Percentiles rank a stretch among this genome's conserved stretches.
Evolutionary conservation across 371 early-diverging fungal species (phyloP).

Genomic region (Umbelopsis sp.): DNA sequence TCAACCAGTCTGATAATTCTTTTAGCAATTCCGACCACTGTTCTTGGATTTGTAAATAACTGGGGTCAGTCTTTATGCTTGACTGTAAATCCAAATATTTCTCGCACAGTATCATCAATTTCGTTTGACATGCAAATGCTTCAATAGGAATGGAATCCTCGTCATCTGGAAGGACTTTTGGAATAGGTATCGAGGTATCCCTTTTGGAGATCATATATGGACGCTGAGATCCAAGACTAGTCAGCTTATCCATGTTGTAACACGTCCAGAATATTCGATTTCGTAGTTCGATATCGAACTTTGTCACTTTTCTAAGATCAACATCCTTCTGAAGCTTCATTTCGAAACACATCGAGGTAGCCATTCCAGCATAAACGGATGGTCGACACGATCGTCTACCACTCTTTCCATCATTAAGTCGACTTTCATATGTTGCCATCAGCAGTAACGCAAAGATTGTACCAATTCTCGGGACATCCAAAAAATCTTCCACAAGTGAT

Average conservation of each 20-base stretch:
- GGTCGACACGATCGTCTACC: conserved; percentile 30
- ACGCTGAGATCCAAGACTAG: conserved; percentile 44
- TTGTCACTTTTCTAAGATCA: conserved; percentile 49
- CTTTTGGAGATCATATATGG: conserved; percentile 47
- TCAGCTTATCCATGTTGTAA: conserved; percentile 50
- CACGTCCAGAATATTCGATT: conserved; percentile 57
- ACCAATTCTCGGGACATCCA: conserved; percentile 39
- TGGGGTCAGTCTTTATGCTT: neutral
- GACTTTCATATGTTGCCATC: conserved; percentile 38
- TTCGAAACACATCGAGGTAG: conserved; percentile 44
- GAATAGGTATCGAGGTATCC: conserved; percentile 44
- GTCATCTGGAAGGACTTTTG: conserved; percentile 47
- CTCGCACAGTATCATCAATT: conserved; percentile 46
- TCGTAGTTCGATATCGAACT: conserved; percentile 49
- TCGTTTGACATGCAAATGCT: conserved; percentile 42
- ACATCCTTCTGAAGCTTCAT: conserved; percentile 44
- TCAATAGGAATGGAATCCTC: conserved; percentile 41
- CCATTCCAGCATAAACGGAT: conserved; percentile 42
- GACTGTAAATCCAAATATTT: conserved; percentile 20
- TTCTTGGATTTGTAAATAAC: neutral
- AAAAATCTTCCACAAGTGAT: conserved; percentile 37
- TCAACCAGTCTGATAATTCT: conserved; percentile 4
- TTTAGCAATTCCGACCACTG: neutral
- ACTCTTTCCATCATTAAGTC: conserved; percentile 23
- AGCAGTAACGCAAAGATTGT: conserved; percentile 41